A percentile compares a stretch with the other conserved stretches of the same genome.
phyloP scores from a whole-genome alignment of 2,329 filamentous ascomycete species.

The Immersiporthe knoxdaviesiana region DNA sequence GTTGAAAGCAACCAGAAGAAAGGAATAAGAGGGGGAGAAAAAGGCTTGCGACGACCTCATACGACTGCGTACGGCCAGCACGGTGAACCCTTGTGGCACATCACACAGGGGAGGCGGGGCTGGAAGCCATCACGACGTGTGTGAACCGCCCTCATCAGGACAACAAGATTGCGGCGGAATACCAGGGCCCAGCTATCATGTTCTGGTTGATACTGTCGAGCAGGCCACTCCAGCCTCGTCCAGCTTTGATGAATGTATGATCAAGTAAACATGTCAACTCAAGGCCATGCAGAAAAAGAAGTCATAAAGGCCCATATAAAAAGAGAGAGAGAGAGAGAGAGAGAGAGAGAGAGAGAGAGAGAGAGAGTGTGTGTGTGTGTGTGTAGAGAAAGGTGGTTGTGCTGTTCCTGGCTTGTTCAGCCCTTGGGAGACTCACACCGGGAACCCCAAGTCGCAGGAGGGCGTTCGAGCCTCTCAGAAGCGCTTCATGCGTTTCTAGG shows the following conservation, averaged over 20 bases:
- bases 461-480: no score
- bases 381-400: no score
- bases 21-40: background rate
- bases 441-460: background rate
- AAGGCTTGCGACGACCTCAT: background rate
- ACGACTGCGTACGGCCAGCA: background rate
- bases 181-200: background rate
- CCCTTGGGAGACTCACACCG: background rate
- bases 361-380: no score
- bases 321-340: no score
- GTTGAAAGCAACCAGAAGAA: background rate
- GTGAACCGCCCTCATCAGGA: background rate
- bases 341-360: no score
- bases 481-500: background rate
- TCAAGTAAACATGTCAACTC: background rate
- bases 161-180: background rate
- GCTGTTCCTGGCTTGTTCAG: background rate
- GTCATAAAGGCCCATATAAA: no score
- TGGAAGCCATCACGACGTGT: background rate
- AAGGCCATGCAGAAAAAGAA: background rate
- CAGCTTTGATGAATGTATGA: background rate
- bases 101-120: background rate
- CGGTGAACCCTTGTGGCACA: background rate
- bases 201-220: background rate
- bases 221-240: background rate